Conservation (phyloP, 192 early-diverging fungal species). For the Coemansia sp. region DNA sequence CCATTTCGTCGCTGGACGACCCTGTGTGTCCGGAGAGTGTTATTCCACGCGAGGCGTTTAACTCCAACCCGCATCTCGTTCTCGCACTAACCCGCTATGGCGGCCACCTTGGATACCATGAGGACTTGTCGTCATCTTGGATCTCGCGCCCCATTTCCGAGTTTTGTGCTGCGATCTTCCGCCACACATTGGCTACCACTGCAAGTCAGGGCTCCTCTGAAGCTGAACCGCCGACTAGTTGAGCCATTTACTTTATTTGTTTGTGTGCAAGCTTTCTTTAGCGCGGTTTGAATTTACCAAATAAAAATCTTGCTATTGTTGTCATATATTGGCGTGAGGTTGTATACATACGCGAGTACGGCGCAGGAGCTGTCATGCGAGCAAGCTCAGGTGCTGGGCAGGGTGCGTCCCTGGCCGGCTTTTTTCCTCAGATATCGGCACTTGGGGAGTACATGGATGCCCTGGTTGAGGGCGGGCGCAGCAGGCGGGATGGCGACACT, state of each 20-base stretch:
- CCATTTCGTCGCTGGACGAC: slow-evolving; percentile 84
- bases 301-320: too few relatives aligned
- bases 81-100: slow-evolving; percentile 66
- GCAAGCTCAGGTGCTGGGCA: background rate
- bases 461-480: slow-evolving; percentile 22
- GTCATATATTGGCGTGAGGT: too few relatives aligned
- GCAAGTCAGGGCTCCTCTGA: too few relatives aligned
- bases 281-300: too few relatives aligned
- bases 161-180: slow-evolving; percentile 62
- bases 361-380: background rate
- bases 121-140: slow-evolving; percentile 59
- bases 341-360: background rate
- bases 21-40: slow-evolving; percentile 72
- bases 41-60: slow-evolving; percentile 72
- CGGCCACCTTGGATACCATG: slow-evolving; percentile 92
- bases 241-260: too few relatives aligned
- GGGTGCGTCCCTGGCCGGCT: slow-evolving; percentile 7
- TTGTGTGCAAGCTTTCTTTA: too few relatives aligned
- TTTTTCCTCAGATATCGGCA: slow-evolving; percentile 22
- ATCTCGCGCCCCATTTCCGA: slow-evolving; percentile 65
- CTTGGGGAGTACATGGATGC: slow-evolving; percentile 36
- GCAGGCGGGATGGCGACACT: slow-evolving; percentile 9
- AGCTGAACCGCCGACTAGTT: too few relatives aligned
- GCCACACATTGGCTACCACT: slow-evolving; percentile 1
- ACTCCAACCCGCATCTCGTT: slow-evolving; percentile 70